Evolutionary conservation across 306 rosid species (phyloP).

Genomic region (Begonia loranthoides): DNA sequence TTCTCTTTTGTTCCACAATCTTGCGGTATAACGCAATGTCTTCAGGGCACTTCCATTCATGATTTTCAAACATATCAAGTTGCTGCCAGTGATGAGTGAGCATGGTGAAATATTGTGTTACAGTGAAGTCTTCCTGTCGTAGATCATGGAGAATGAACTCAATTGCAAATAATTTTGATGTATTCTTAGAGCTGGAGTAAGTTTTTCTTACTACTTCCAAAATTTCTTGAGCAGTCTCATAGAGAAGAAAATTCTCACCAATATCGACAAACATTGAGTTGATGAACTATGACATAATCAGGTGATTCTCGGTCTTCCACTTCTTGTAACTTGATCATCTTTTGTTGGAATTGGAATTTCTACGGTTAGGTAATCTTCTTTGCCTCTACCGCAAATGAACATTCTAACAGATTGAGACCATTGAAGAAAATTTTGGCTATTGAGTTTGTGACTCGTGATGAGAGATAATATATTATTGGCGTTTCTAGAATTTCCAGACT

Average conservation of each 20-base stretch:
- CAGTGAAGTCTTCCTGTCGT: background rate
- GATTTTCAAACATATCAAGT: background rate
- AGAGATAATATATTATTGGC: no score
- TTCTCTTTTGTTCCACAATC: slow-evolving; percentile 1
- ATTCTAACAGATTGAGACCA: background rate
- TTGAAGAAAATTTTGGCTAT: background rate
- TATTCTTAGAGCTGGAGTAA: background rate
- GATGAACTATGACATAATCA: background rate
- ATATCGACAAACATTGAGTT: slow-evolving; percentile 1
- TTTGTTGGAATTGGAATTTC: background rate
- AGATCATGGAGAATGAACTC: slow-evolving; percentile 3
- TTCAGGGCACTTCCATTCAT: background rate
- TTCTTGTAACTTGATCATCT: background rate
- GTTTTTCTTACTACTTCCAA: background rate
- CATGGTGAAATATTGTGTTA: slow-evolving; percentile 1
- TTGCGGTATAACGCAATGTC: background rate
- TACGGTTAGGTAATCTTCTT: background rate
- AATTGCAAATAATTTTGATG: background rate
- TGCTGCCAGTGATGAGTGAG: slow-evolving; percentile 8
- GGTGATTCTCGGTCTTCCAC: background rate
- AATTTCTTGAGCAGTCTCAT: background rate
- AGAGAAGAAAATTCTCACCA: background rate
- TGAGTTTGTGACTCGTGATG: background rate
- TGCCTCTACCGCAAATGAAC: background rate
- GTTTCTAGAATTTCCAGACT: no score